phyloP scores from a whole-genome alignment of 257 asterid genomes.

The Solanum chilense region DNA sequence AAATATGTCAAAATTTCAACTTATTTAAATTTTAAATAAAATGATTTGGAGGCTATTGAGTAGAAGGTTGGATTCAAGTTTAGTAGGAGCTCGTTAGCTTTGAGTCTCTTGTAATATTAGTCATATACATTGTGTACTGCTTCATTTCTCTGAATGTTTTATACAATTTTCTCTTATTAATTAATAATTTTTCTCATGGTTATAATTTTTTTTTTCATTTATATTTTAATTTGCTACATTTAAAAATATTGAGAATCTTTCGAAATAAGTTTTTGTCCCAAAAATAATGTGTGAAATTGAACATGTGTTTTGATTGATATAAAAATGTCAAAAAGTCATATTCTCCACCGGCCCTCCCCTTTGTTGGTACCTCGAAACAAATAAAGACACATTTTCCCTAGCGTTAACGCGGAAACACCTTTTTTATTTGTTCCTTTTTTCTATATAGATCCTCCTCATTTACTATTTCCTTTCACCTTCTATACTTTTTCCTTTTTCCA shows the following conservation, averaged over 20 bases:
- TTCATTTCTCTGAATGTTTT: neutral
- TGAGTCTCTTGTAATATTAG: neutral
- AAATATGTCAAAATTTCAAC: fast-evolving
- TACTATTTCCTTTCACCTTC: constrained; percentile 10
- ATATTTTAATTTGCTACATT: too few relatives aligned
- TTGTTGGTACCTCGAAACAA: neutral
- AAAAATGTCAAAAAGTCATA: neutral
- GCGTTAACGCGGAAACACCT: neutral
- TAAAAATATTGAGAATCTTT: too few relatives aligned
- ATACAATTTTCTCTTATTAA: too few relatives aligned
- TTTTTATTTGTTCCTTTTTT: neutral
- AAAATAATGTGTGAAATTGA: neutral
- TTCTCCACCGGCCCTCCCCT: neutral
- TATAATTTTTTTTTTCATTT: too few relatives aligned
- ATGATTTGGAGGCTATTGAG: neutral
- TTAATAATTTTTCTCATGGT: too few relatives aligned
- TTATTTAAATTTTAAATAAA: neutral
- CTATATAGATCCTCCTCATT: neutral
- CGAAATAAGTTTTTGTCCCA: too few relatives aligned
- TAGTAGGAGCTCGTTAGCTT: fast-evolving
- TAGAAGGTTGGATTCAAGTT: neutral
- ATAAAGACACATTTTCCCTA: neutral
- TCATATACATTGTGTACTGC: neutral
- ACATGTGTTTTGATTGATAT: neutral
- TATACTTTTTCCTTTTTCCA: neutral